Evolutionary conservation across 140 eudicot species (phyloP).

Genomic region (Oenanthe javanica): DNA sequence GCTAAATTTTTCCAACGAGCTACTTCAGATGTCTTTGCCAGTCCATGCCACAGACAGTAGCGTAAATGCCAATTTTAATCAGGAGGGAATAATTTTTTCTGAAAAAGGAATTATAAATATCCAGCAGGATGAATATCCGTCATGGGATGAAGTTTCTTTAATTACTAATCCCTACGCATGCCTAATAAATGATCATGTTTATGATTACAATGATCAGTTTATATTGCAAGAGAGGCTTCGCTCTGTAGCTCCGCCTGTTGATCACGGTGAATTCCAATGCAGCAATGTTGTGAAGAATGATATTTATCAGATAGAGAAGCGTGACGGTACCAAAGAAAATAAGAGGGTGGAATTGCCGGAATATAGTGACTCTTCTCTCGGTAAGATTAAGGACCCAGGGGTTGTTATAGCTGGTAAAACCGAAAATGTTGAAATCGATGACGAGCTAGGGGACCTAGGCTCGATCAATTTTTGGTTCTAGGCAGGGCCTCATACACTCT

Average conservation of each 20-base stretch:
- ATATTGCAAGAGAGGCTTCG: no score
- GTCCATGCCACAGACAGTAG: background rate
- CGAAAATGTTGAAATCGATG: constrained; percentile 15
- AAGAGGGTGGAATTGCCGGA: background rate
- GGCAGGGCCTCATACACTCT: background rate
- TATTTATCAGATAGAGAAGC: no score
- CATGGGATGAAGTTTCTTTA: no score
- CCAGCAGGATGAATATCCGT: no score
- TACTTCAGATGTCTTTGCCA: background rate
- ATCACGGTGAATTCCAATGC: no score
- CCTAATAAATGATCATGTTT: no score
- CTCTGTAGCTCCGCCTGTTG: no score
- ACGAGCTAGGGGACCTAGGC: background rate
- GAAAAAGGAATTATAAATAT: no score
- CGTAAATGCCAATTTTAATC: background rate
- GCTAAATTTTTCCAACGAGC: background rate
- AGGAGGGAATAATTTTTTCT: background rate
- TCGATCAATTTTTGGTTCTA: background rate
- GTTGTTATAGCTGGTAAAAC: background rate
- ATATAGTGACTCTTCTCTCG: background rate
- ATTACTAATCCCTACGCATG: no score
- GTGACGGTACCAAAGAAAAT: background rate
- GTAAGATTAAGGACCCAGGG: background rate
- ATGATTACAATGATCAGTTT: no score
- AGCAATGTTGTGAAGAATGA: no score